Percentiles rank a stretch among this genome's conserved stretches.
Evolutionary conservation across 2,329 filamentous ascomycete species (phyloP).

Genomic region (Phialocephala subalpina): DNA sequence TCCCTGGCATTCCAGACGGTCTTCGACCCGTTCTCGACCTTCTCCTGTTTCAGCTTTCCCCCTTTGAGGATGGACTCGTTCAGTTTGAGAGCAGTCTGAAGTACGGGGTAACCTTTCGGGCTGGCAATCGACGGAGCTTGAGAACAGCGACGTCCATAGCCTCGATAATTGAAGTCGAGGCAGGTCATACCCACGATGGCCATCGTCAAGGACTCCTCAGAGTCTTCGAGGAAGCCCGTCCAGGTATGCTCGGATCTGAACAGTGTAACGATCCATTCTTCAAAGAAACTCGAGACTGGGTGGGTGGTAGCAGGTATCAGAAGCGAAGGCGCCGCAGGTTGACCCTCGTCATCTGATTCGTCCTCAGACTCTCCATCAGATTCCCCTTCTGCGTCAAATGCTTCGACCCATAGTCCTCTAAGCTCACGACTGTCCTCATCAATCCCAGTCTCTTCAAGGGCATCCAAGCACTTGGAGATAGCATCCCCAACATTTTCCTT

Average conservation of each 20-base stretch:
- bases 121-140: not conserved
- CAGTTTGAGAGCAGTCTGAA: not conserved
- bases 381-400: constrained; percentile 24
- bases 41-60: not conserved
- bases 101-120: not conserved
- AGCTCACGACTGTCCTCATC: constrained; percentile 27
- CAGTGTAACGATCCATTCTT: constrained; percentile 7
- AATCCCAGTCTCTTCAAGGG: constrained; percentile 15
- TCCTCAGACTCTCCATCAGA: constrained; percentile 17
- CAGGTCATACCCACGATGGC: constrained; percentile 21
- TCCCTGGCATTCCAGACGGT: not conserved
- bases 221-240: constrained; percentile 27
- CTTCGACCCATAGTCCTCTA: constrained; percentile 26
- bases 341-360: constrained; percentile 15
- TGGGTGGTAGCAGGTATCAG: too few species aligned
- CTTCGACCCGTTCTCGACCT: not conserved
- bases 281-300: too few species aligned
- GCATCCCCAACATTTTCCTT: constrained; percentile 24
- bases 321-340: not conserved
- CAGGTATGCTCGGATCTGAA: constrained; percentile 1
- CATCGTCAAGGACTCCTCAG: constrained; percentile 27
- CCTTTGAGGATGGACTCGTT: not conserved
- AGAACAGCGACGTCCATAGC: not conserved
- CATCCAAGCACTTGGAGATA: constrained; percentile 26
- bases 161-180: constrained; percentile 20